Evolutionary conservation across 164 flowering plant species (phyloP).

Genomic region (Vitis rupestris): DNA sequence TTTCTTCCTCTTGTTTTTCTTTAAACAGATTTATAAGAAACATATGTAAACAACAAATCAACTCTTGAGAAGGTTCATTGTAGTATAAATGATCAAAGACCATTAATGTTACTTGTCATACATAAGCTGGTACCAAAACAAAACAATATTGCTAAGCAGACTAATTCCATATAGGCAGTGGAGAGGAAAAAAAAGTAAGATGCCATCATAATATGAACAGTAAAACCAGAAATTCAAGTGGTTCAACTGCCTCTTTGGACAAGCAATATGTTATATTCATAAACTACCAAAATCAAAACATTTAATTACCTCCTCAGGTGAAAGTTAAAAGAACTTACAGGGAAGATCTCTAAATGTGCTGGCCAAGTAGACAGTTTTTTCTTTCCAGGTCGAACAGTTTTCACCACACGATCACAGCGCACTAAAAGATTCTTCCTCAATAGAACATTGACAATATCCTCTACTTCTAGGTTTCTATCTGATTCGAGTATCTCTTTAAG

Average conservation of each 20-base stretch:
- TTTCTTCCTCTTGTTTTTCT: too few species aligned
- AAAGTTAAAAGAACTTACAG: constrained; percentile 45
- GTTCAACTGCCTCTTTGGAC: neutral
- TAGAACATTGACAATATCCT: constrained; percentile 70
- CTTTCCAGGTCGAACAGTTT: constrained; percentile 97
- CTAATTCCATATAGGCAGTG: neutral
- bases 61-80: too few species aligned
- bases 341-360: constrained; percentile 88
- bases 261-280: neutral
- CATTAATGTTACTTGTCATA: too few species aligned
- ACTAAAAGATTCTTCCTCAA: constrained; percentile 76
- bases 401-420: constrained; percentile 94
- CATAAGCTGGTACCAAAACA: too few species aligned
- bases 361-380: constrained; percentile 97
- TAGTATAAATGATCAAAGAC: too few species aligned
- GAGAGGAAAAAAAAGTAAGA: neutral
- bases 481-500: constrained; percentile 71
- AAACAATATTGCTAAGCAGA: neutral
- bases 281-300: neutral
- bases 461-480: constrained; percentile 64
- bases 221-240: neutral
- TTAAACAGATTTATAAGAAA: too few species aligned
- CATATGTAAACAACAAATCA: too few species aligned
- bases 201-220: neutral
- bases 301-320: neutral